Evolutionary conservation across 345 rosid genomes (phyloP).

Genomic region (Gossypium raimondii): DNA sequence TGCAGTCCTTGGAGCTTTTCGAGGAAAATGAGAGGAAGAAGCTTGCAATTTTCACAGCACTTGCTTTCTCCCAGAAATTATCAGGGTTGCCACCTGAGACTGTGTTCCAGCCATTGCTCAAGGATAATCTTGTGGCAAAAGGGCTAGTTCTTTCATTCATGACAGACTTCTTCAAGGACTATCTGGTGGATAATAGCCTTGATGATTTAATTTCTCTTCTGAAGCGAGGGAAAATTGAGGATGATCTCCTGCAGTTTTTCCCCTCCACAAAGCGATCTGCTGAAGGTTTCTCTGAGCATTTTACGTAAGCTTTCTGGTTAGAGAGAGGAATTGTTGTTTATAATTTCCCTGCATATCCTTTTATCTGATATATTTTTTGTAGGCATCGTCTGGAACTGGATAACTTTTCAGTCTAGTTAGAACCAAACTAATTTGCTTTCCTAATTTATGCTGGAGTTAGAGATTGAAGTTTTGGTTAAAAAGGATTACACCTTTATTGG

Average conservation of each 20-base stretch:
- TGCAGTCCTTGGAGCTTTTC: constrained; percentile 96
- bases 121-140: constrained; percentile 97
- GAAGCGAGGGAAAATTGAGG: constrained; percentile 95
- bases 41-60: constrained; percentile 95
- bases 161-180: constrained; percentile 95
- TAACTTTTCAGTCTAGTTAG: background rate
- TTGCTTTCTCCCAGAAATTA: constrained; percentile 94
- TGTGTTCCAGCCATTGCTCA: constrained; percentile 93
- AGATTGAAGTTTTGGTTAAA: background rate
- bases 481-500: background rate
- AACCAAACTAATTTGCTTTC: background rate
- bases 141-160: constrained; percentile 95
- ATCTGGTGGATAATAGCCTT: constrained; percentile 90
- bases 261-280: constrained; percentile 79
- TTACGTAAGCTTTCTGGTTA: constrained; percentile 55
- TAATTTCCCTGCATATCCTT: background rate
- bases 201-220: constrained; percentile 88
- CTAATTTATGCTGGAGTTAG: background rate
- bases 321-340: background rate
- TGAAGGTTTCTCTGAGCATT: constrained; percentile 93
- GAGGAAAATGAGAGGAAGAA: constrained; percentile 98
- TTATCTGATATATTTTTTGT: background rate
- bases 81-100: constrained; percentile 98
- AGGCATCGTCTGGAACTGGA: background rate
- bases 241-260: constrained; percentile 74